phyloP scores from a whole-genome alignment of 139 green algal genomes.

The Chlorella sp. region DNA sequence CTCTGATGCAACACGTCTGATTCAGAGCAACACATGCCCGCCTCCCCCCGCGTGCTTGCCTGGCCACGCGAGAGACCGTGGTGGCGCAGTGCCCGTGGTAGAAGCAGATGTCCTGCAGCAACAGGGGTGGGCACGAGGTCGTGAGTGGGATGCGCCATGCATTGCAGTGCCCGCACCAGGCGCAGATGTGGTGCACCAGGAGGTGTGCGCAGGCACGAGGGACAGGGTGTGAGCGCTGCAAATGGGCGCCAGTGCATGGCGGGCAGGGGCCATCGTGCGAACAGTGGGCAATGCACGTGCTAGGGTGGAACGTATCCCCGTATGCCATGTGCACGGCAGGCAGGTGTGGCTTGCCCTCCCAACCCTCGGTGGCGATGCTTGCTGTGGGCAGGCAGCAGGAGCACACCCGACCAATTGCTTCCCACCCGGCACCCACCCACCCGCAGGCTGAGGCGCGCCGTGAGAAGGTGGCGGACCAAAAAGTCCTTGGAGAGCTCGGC shows the following conservation, averaged over 20 bases:
- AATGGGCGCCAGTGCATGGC: too few relatives aligned
- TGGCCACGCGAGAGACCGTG: conserved; percentile 20
- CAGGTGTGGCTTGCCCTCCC: too few relatives aligned
- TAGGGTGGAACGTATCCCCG: too few relatives aligned
- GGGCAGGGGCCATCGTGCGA: too few relatives aligned
- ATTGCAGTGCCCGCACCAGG: too few relatives aligned
- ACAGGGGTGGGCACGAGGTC: neutral
- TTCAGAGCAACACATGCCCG: neutral
- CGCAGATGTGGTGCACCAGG: neutral
- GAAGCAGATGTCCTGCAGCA: conserved; percentile 19
- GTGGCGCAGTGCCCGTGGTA: conserved; percentile 33
- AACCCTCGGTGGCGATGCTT: too few relatives aligned
- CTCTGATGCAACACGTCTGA: too few relatives aligned
- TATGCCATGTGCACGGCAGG: neutral
- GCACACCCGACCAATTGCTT: too few relatives aligned
- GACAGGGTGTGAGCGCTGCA: too few relatives aligned
- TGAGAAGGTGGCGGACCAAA: neutral
- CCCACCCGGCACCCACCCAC: neutral
- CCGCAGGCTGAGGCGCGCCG: conserved; percentile 17
- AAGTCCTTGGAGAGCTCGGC: conserved; percentile 24
- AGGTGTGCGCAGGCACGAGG: neutral
- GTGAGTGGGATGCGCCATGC: too few relatives aligned
- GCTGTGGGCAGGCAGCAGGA: too few relatives aligned
- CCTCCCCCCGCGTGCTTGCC: neutral
- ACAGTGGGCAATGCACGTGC: too few relatives aligned